These are phyloP conservation scores for Medicago arabica DNA, from an alignment of 306 rosid species.

Conservation along the genomic window DNA sequence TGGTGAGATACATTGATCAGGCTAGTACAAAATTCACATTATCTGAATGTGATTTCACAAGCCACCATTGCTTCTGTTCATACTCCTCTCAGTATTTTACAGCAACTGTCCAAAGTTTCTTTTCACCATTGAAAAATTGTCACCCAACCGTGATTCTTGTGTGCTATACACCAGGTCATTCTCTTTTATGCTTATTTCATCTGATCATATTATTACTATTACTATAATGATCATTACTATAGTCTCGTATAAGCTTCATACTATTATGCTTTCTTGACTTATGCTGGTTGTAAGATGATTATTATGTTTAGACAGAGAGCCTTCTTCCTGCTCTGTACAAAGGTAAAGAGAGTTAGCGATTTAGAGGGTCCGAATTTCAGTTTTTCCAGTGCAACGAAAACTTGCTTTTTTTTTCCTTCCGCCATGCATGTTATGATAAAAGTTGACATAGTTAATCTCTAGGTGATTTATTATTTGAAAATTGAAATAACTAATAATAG, in stretches of 20 bases:
- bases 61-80: conserved; percentile 46
- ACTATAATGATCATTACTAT: background rate
- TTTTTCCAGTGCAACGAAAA: background rate
- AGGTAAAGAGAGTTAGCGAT: background rate
- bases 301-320: background rate
- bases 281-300: background rate
- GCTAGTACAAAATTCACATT: conserved; percentile 6
- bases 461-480: background rate
- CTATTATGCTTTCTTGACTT: background rate
- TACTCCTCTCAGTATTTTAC: conserved; percentile 30
- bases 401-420: background rate
- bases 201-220: background rate
- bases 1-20: conserved; percentile 50
- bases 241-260: background rate
- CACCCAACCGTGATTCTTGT: conserved; percentile 35
- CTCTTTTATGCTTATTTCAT: conserved; percentile 42
- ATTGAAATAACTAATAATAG: background rate
- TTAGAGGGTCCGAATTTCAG: background rate
- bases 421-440: background rate
- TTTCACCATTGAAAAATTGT: conserved; percentile 40
- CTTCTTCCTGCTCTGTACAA: background rate
- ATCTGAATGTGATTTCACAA: conserved; percentile 31
- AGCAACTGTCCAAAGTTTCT: conserved; percentile 26
- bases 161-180: conserved; percentile 43
- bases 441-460: background rate